Conservation (phyloP, 352 stramenopile genomes). For the Pythium sukuiense region DNA sequence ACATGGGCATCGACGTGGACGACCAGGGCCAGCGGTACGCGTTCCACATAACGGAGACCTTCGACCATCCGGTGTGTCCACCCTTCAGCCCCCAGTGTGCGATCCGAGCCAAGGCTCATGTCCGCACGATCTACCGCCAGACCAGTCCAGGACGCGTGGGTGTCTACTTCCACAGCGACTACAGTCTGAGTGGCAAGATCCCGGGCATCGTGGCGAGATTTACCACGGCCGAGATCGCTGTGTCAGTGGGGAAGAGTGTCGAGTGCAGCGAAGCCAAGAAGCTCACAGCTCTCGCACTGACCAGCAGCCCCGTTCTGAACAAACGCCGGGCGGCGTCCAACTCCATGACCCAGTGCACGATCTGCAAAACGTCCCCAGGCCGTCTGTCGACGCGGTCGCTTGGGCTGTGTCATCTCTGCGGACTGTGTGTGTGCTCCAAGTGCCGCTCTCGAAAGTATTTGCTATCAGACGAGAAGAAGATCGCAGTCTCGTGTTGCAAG, state of each 20-base stretch:
- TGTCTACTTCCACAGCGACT: slow-evolving; percentile 23
- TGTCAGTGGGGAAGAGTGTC: slow-evolving; percentile 22
- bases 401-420: slow-evolving; percentile 15
- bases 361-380: slow-evolving; percentile 10
- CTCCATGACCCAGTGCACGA: slow-evolving; percentile 13
- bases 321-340: neutral
- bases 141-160: slow-evolving; percentile 16
- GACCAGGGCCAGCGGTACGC: slow-evolving; percentile 15
- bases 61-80: slow-evolving; percentile 26
- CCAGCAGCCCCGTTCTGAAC: slow-evolving; percentile 14
- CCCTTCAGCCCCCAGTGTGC: slow-evolving; percentile 18
- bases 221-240: slow-evolving; percentile 15
- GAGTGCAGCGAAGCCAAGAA: slow-evolving; percentile 27
- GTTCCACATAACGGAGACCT: slow-evolving; percentile 26
- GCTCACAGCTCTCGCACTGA: slow-evolving; percentile 25
- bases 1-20: slow-evolving; percentile 28
- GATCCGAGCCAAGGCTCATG: slow-evolving; percentile 23
- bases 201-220: slow-evolving; percentile 10
- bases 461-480: slow-evolving; percentile 22
- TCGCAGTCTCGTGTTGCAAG: slow-evolving; percentile 26
- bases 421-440: slow-evolving; percentile 22
- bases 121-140: slow-evolving; percentile 27
- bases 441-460: slow-evolving; percentile 24
- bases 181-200: slow-evolving; percentile 13
- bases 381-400: slow-evolving; percentile 14